These are phyloP conservation scores for Irpex sp. DNA, from an alignment of 1,284 basidiomycete species.

Conservation along the genomic window DNA sequence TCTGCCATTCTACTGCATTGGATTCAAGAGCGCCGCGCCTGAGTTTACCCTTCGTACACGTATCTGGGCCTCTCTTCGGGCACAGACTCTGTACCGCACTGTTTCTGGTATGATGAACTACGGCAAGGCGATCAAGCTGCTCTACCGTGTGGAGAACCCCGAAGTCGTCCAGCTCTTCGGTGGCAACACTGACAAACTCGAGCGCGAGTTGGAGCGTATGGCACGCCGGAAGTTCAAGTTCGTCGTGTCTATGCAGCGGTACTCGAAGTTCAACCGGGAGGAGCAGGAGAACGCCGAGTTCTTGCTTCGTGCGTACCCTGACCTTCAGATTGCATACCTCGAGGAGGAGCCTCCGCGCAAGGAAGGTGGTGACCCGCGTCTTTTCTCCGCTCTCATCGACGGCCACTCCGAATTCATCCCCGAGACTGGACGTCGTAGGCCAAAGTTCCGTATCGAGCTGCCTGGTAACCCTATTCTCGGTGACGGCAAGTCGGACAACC, in stretches of 20 bases:
- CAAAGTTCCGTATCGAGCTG: conserved; percentile 98
- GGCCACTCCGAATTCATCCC: conserved; percentile 96
- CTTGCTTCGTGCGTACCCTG: conserved; percentile 96
- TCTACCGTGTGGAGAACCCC: conserved; percentile 99
- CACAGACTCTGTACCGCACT: conserved; percentile 97
- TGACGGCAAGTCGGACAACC: conserved; percentile 99
- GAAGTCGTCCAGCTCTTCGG: conserved; percentile 97
- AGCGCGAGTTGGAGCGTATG: conserved; percentile 97
- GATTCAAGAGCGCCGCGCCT: conserved; percentile 98
- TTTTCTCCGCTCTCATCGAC: conserved; percentile 96
- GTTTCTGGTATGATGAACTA: conserved; percentile 99
- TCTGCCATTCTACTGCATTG: conserved; percentile 97
- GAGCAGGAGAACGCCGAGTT: conserved; percentile 99
- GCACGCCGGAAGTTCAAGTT: conserved; percentile 99
- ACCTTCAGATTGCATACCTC: conserved; percentile 96
- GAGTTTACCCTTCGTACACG: conserved; percentile 98
- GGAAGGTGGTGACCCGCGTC: conserved; percentile 92
- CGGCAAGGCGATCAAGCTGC: conserved; percentile 98
- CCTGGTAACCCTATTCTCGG: conserved; percentile 99
- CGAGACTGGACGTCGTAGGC: conserved; percentile 84
- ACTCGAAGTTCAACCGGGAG: conserved; percentile 99
- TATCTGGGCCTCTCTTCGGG: conserved; percentile 98
- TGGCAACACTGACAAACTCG: conserved; percentile 96
- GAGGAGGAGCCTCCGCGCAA: conserved; percentile 94
- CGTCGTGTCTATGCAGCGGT: conserved; percentile 98